Evolutionary conservation across 2,329 filamentous ascomycete species (phyloP).

Genomic region (Neonectria faginata): DNA sequence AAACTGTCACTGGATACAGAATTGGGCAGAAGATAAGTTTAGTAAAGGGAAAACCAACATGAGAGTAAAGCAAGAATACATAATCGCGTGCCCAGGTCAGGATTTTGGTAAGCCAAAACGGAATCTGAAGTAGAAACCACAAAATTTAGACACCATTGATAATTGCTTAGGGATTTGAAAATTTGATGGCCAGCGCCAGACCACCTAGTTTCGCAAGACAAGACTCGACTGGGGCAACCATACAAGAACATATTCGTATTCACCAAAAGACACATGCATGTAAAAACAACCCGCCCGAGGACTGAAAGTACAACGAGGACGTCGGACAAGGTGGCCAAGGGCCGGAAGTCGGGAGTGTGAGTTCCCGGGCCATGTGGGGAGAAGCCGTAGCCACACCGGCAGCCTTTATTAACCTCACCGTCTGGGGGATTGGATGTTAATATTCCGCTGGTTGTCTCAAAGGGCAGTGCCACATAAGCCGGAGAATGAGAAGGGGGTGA

Average conservation of each 20-base stretch:
- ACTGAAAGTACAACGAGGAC: background rate
- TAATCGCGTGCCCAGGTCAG: background rate
- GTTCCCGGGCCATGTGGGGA: conserved; percentile 8
- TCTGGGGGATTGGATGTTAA: background rate
- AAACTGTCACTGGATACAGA: too few species aligned
- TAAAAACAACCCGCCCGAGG: background rate
- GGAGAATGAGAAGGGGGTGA: background rate
- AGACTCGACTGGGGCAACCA: background rate
- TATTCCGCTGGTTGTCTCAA: background rate
- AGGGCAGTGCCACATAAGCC: background rate
- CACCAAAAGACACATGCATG: background rate
- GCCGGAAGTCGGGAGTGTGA: background rate
- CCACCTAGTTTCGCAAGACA: background rate
- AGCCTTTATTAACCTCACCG: background rate
- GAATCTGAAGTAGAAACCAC: too few species aligned
- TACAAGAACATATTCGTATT: background rate
- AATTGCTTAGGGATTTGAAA: background rate
- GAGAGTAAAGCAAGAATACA: background rate
- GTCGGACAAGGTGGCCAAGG: background rate
- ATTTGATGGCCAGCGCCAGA: too few species aligned
- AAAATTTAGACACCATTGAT: too few species aligned
- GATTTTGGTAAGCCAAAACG: too few species aligned
- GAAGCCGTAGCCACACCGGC: background rate
- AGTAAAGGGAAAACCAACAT: background rate
- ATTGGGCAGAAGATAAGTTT: background rate